A percentile compares a stretch with the other conserved stretches of the same genome.
Conservation (phyloP, 2,329 filamentous ascomycete species). For the Rhinocladiella similis region DNA sequence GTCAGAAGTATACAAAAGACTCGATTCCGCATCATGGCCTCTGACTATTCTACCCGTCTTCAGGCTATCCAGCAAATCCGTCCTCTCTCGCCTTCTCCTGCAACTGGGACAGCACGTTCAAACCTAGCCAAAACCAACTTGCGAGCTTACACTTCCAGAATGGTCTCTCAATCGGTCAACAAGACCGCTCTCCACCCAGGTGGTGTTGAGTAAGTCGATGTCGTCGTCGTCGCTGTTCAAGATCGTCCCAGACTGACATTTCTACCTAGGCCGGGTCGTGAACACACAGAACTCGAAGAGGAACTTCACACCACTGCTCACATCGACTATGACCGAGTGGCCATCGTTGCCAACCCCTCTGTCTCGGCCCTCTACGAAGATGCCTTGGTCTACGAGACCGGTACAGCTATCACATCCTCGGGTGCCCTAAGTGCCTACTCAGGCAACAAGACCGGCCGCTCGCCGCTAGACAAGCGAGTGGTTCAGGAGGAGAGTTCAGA, state of each 20-base stretch:
- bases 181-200: conserved; percentile 88
- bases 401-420: conserved; percentile 93
- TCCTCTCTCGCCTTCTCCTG: conserved; percentile 28
- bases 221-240: conserved; percentile 2
- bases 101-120: conserved; percentile 25
- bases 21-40: conserved; percentile 19
- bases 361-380: conserved; percentile 98
- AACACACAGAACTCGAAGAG: conserved; percentile 97
- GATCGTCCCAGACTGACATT: conserved; percentile 14
- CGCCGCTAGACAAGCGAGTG: conserved; percentile 94
- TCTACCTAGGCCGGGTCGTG: conserved; percentile 62
- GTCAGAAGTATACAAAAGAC: conserved; percentile 23
- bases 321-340: conserved; percentile 98
- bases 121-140: conserved; percentile 28
- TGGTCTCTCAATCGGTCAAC: conserved; percentile 68
- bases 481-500: conserved; percentile 88
- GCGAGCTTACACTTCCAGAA: conserved; percentile 30
- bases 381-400: conserved; percentile 93
- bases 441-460: conserved; percentile 95
- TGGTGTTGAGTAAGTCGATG: conserved; percentile 76
- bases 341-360: conserved; percentile 94
- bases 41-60: conserved; percentile 26
- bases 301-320: conserved; percentile 96
- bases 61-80: conserved; percentile 24
- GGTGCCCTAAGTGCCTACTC: conserved; percentile 97